Evolutionary conservation across 495 filamentous ascomycete species (phyloP).

Genomic region (Xylaria grammica): DNA sequence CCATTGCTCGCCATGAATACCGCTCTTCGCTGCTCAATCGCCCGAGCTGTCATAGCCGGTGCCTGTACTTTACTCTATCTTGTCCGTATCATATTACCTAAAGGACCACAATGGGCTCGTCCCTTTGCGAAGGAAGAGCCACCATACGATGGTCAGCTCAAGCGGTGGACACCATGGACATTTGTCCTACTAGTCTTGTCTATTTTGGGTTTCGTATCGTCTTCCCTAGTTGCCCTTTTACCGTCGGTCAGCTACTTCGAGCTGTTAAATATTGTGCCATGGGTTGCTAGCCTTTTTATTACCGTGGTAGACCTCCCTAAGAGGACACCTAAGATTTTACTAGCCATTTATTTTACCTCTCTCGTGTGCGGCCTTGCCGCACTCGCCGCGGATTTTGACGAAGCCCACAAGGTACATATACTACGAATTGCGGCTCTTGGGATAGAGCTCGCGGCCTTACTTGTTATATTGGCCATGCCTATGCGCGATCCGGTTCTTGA

Average conservation of each 20-base stretch:
- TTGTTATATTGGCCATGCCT: constrained; percentile 72
- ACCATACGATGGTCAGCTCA: constrained; percentile 17
- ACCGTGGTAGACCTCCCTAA: constrained; percentile 56
- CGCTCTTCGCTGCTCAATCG: constrained; percentile 26
- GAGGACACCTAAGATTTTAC: constrained; percentile 47
- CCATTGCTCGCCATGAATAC: constrained; percentile 27
- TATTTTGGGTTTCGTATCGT: constrained; percentile 31
- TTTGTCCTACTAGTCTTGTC: constrained; percentile 27
- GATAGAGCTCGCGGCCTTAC: constrained; percentile 50
- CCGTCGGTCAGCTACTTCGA: constrained; percentile 23
- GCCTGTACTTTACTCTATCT: constrained; percentile 32
- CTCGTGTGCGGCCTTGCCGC: constrained; percentile 42
- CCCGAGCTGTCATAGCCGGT: constrained; percentile 33
- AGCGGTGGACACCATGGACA: constrained; percentile 34
- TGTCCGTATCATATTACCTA: constrained; percentile 24
- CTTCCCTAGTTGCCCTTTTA: constrained; percentile 28
- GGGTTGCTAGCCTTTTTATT: constrained; percentile 51
- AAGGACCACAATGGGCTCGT: constrained; percentile 38
- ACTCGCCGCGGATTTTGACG: constrained; percentile 37
- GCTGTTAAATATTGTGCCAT: constrained; percentile 38
- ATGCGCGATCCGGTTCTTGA: constrained; percentile 65
- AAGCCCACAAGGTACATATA: constrained; percentile 38
- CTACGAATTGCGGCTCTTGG: constrained; percentile 48
- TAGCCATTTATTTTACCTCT: constrained; percentile 43
- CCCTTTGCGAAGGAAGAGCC: constrained; percentile 39